Base-by-base conservation (phyloP, 345 rosid species). In the Aquilaria sinensis region DNA sequence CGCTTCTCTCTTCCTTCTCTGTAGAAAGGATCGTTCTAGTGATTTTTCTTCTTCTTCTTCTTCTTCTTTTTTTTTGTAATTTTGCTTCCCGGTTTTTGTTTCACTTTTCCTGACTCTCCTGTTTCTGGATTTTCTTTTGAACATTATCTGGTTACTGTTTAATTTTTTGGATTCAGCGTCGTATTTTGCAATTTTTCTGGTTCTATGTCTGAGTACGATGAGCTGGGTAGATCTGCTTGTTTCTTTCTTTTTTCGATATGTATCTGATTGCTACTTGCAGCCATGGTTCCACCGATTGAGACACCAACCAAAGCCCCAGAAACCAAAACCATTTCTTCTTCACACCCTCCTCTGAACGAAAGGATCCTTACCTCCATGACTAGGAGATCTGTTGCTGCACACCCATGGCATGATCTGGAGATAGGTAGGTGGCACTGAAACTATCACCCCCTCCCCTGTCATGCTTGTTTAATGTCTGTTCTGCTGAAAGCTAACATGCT, bases 381-480 rank as follows among this genome's bases (percentile, higher is more conserved):
- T 60, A 86, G 89, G 78, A 84, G 98, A 75, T 87, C 97, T 47
- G 77, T 84, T 51, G 96, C 97, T 75, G 98, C 98, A 23, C 98
- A 93, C 75, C 97, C 98, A 45, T 93, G 98, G 98, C 98, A 93
- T 77, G 98, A 93, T 84, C 90, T 93, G 9, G 98, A 93, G 86
- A 90, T 93, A 13, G 98, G 98, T 89, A 74, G 3, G 3, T 37
- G 5, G 4, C 3, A 23, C 23, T 23, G 23, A 23, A 23, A 23
- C 23, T 23, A 1, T 37, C 8, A 37, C 43, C 43, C 43, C 23
- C 2, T 37, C 43, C 2, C 43, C 5, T 2, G 1, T 37, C 43
- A 37, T 37, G 43, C 43, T 57, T 56, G 43, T 9, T 29, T 2
- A 16, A 23, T 70, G 16, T 51, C 10, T 51, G 23, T 51, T 51